Evolutionary conservation across 2,329 filamentous ascomycete species (phyloP), one percentile per base, ranked within the genome.

Genomic region (Cordyceps cicadae): DNA sequence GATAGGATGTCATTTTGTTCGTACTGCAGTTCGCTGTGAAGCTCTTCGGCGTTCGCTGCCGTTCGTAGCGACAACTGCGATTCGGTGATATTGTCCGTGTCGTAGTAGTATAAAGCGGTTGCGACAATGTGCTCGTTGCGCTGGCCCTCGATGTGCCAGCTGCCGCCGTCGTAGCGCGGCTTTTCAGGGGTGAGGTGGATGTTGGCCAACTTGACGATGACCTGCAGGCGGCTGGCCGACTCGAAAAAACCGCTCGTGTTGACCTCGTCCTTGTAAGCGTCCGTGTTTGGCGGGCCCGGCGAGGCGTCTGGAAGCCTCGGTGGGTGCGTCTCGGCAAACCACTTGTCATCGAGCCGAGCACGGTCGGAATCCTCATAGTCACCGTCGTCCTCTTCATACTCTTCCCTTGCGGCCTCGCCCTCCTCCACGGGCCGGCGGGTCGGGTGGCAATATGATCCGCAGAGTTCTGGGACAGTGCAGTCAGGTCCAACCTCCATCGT

Each of bases 91-190:
- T 89, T 89, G 0, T 84, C 77, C 51, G 69, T 73, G 62, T 86
- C 81, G 64, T 83, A 83, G 69, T 86, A 85, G 70, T 85, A 86
- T 19, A 88, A 72, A 0, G 85, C 81, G 0, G 84, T 85, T 0
- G 84, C 84, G 64, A 79, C 80, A 43, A 89, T 87, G 63, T 81
- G 81, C 69, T 89, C 86, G 65, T 88, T 88, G 8, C 77, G 64
- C 63, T 74, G 73, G 19, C 82, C 81, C 63, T 85, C 82, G 2
- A 82, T 66, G 64, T 85, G 82, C 79, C 82, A 85, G 1, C 71
- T 72, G 0, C 82, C 82, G 17, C 80, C 80, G 0, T 72, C 69
- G 63, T 84, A 87, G 0, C 67, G 66, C 0, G 85, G 81, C 2
- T 82, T 78, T 19, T 82, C 80, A 0, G 85, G 85, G 0, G 78